phyloP scores from a whole-genome alignment of 495 filamentous ascomycete species.

The Lasiosphaeriaceae sp. region DNA sequence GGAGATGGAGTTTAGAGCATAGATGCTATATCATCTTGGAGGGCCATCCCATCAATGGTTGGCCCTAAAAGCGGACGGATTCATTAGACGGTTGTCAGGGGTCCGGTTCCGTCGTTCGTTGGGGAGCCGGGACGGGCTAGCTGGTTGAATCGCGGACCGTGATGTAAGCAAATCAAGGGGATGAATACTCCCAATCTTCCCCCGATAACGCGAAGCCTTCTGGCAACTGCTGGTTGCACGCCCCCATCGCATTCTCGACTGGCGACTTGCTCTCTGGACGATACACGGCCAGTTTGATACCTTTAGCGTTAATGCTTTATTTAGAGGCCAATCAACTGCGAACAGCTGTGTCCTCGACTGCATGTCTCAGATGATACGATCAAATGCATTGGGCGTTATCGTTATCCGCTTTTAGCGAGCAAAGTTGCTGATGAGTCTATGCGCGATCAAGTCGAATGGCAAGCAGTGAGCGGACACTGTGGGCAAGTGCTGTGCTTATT shows the following conservation, averaged over 20 bases:
- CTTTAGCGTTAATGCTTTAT: background rate
- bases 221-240: background rate
- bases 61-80: too few species aligned
- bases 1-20: constrained; percentile 1
- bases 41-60: too few species aligned
- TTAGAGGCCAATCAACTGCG: constrained; percentile 9
- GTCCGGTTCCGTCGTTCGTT: too few species aligned
- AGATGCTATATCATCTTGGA: background rate
- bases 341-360: constrained; percentile 5
- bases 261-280: background rate
- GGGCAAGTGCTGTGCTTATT: too few species aligned
- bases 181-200: background rate
- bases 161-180: background rate
- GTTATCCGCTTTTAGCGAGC: too few species aligned
- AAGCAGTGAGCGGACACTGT: too few species aligned
- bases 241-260: background rate
- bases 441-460: too few species aligned
- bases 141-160: background rate
- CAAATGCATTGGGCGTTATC: too few species aligned
- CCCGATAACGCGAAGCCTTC: constrained; percentile 5
- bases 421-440: too few species aligned
- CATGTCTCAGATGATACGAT: background rate
- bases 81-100: too few species aligned
- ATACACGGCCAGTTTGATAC: background rate
- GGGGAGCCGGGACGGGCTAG: background rate